Evolutionary conservation across 1,139 yeast genomes (phyloP), one percentile per base, ranked within the genome.

Genomic region (Pichia terricola): DNA sequence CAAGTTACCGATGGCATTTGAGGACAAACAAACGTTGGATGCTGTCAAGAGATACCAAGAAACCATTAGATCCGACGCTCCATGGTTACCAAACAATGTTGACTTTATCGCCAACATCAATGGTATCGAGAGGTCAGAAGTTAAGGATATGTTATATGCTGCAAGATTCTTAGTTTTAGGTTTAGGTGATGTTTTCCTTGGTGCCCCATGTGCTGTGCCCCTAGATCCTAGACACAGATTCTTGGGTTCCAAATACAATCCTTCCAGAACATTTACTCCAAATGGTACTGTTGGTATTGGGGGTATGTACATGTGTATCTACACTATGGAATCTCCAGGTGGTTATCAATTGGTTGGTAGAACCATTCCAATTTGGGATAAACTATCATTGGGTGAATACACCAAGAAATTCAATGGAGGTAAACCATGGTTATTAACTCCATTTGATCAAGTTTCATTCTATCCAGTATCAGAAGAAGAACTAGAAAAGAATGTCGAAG

Each of bases 141-240:
- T 91, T 44, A 73, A 81, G 50, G 86, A 86, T 54, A 78, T 88
- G 82, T 65, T 89, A 56, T 91, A 87, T 68, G 70, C 84, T 42
- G 96, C 97, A 4, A 74, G 89, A 59, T 91, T 83, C 69, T 72
- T 91, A 67, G 97, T 91, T 7, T 69, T 91, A 52, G 98, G 97
- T 44, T 77, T 89, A 50, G 98, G 98, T 59, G 98, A 91, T 66
- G 98, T 91, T 35, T 91, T 88, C 68, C 73, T 91, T 55, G 97
- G 97, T 39, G 96, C 97, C 2, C 97, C 97, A 39, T 89, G 97
- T 72, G 97, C 97, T 2, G 95, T 89, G 51, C 97, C 98, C 35
- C 75, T 91, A 56, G 97, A 91, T 63, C 97, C 98, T 47, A 81
- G 97, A 58, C 96, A 89, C 56, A 77, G 97, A 60, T 73, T 87